Evolutionary conservation across 2,329 filamentous ascomycete genomes (phyloP).

Genomic region (Arthrobotrys entomopaga): DNA sequence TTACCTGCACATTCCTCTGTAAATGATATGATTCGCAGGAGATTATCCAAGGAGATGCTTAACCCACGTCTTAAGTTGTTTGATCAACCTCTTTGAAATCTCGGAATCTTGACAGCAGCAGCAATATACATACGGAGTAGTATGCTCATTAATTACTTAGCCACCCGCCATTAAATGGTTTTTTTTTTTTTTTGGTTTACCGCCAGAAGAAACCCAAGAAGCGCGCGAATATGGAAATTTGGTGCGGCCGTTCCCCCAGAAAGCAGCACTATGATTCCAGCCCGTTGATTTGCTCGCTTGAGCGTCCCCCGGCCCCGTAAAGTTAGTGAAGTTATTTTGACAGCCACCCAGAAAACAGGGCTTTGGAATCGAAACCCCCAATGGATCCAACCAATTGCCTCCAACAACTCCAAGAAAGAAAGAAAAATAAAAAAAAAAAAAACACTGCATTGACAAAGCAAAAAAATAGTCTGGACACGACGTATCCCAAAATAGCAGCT

Average conservation of each 20-base stretch:
- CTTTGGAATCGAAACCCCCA: neutral
- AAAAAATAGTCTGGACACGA: conserved; percentile 3
- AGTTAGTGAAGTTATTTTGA: conserved; percentile 7
- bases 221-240: conserved; percentile 54
- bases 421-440: conserved; percentile 4
- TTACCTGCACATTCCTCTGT: conserved; percentile 2
- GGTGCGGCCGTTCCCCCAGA: conserved; percentile 36
- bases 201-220: conserved; percentile 24
- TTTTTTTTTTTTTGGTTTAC: conserved; percentile 1
- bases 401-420: neutral
- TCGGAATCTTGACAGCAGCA: neutral
- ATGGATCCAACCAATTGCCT: neutral
- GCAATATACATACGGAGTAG: too few species aligned
- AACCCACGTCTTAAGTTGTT: neutral
- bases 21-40: conserved; percentile 44
- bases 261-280: conserved; percentile 2
- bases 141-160: conserved; percentile 19
- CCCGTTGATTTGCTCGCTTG: conserved; percentile 41
- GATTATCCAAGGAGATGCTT: conserved; percentile 16
- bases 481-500: conserved; percentile 47
- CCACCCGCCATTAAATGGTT: conserved; percentile 21
- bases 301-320: conserved; percentile 2
- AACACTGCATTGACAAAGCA: conserved; percentile 28
- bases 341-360: conserved; percentile 15
- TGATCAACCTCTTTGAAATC: neutral